Base-by-base conservation (phyloP, 208 protist genomes). In the Leishmania gerbilli region DNA sequence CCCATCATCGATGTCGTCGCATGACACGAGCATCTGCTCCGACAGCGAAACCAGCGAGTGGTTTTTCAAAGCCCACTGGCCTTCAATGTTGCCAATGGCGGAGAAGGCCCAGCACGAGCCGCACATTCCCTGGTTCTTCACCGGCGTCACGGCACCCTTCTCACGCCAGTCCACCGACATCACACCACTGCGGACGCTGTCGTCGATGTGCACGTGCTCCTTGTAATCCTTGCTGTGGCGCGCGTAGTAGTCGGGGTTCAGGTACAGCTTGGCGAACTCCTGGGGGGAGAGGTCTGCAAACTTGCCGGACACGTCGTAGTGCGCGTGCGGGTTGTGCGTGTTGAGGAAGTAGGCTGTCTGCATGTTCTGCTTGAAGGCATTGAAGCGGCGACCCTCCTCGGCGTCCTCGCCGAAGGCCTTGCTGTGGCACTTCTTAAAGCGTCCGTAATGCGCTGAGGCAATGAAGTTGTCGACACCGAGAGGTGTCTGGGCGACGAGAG, bases 101-200 rank as follows among this genome's bases (percentile, higher is more conserved):
- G 94, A 96, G 95, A 99, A 99, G 74, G 98, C 84, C 98, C 98
- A 99, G 90, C 98, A 99, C 34, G 95, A 98, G 83, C 98, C 99
- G 90, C 98, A 99, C 62, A 82, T 81, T 65, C 96, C 96, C 88
- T 99, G 98, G 84, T 99, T 86, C 94, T 99, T 99, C 68, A 99
- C 97, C 13, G 76, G 84, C 11, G 95, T 97, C 71, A 99, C 97
- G 34, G 91, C 93, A 68, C 92, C 92, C 42, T 96, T 74, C 65
- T 90, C 62, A 62, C 95, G 91, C 98, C 97, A 99, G 88, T 99
- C 97, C 58, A 65, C 56, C 58, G 77, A 40, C 79, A 31, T 3
- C 67, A 65, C 17, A 51, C 56, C 42, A 19, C 37, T 74, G 31
- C 64, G 80, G 19, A 51, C 34, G 45, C 79, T 80, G 40, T 45